Evolutionary conservation across 768 basidiomycete species (phyloP).

Genomic region (Psilocybe tampanensis): DNA sequence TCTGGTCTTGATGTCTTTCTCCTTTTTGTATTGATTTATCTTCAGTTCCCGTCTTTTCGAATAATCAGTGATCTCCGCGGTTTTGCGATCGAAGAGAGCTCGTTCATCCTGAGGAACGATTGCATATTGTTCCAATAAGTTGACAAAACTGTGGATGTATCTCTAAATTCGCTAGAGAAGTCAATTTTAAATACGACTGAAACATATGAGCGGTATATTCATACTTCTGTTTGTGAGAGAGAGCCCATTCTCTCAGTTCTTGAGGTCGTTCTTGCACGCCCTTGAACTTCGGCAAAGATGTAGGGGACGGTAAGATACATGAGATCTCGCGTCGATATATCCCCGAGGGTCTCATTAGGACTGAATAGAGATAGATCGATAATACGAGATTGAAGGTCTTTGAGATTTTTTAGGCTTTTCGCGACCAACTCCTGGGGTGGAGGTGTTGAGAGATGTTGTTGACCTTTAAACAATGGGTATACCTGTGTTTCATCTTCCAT

Average conservation of each 20-base stretch:
- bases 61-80: constrained; percentile 59
- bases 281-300: constrained; percentile 64
- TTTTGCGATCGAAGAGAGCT: constrained; percentile 50
- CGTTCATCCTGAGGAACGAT: constrained; percentile 66
- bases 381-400: constrained; percentile 53
- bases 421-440: constrained; percentile 57
- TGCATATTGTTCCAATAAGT: constrained; percentile 62
- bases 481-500: constrained; percentile 47
- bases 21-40: constrained; percentile 87
- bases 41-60: constrained; percentile 80
- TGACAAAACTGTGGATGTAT: constrained; percentile 48
- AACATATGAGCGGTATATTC: constrained; percentile 18
- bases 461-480: background rate
- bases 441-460: background rate
- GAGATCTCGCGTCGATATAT: constrained; percentile 77
- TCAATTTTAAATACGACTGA: constrained; percentile 16
- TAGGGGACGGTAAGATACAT: constrained; percentile 77
- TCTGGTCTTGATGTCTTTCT: constrained; percentile 74
- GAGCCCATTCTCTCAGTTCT: constrained; percentile 57
- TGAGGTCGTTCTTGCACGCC: constrained; percentile 57
- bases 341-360: constrained; percentile 80
- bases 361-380: constrained; percentile 74
- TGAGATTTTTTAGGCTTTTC: constrained; percentile 57
- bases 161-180: constrained; percentile 39
- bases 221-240: constrained; percentile 61